These are phyloP conservation scores for Botrytis fragariae DNA, from an alignment of 2,329 filamentous ascomycete species.

Conservation along the genomic window DNA sequence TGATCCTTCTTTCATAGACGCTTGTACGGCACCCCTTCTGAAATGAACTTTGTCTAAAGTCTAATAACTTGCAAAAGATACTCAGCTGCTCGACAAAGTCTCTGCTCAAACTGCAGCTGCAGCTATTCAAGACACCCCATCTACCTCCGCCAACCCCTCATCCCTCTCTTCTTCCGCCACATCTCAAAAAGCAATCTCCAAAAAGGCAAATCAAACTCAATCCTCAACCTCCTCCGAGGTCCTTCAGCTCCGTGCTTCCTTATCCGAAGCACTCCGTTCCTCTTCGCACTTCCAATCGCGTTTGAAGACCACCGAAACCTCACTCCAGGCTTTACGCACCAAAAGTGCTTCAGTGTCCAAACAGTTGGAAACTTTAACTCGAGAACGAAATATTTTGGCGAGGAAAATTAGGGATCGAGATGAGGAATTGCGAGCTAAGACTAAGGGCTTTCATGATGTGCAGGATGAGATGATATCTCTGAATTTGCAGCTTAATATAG, in stretches of 20 bases:
- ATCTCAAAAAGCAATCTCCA: conserved; percentile 38
- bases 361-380: conserved; percentile 59
- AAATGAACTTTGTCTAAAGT: background rate
- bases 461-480: conserved; percentile 91
- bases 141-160: conserved; percentile 23
- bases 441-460: conserved; percentile 78
- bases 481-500: conserved; percentile 83
- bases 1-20: conserved; percentile 68
- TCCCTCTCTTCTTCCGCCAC: conserved; percentile 34
- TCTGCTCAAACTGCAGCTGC: conserved; percentile 61
- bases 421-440: conserved; percentile 81
- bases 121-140: conserved; percentile 38
- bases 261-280: conserved; percentile 73
- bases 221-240: conserved; percentile 35
- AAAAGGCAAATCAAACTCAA: conserved; percentile 33
- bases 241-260: conserved; percentile 62
- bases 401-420: conserved; percentile 75
- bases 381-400: conserved; percentile 59
- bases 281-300: conserved; percentile 65
- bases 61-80: conserved; percentile 48
- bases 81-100: conserved; percentile 64
- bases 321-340: conserved; percentile 61
- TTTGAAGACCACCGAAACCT: conserved; percentile 59
- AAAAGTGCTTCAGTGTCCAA: conserved; percentile 59
- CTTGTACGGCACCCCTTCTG: conserved; percentile 57